Evolutionary conservation across 208 protist species (phyloP).

Genomic region (Herpetomonas muscarum): DNA sequence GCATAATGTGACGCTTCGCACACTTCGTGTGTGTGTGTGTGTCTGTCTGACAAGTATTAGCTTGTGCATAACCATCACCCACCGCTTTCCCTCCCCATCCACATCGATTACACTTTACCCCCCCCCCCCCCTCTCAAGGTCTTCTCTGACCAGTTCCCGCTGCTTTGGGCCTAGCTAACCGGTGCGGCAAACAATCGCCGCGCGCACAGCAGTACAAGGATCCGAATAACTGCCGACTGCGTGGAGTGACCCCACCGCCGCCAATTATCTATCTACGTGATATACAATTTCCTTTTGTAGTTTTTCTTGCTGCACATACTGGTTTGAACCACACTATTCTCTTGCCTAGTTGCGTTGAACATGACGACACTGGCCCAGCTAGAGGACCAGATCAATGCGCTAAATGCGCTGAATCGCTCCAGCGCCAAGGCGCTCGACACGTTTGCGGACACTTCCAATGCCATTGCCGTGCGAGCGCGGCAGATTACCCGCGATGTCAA

Average conservation of each 20-base stretch:
- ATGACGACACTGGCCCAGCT: constrained; percentile 56
- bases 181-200: too few species aligned
- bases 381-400: constrained; percentile 65
- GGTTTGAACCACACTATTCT: too few species aligned
- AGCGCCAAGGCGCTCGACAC: constrained; percentile 72
- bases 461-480: constrained; percentile 55
- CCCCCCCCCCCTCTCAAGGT: too few species aligned
- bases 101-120: not conserved
- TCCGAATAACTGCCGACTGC: too few species aligned
- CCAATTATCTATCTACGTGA: too few species aligned
- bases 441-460: constrained; percentile 78
- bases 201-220: too few species aligned
- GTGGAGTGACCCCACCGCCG: too few species aligned
- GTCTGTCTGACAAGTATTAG: too few species aligned
- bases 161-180: too few species aligned
- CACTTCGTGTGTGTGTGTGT: too few species aligned
- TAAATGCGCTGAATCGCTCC: constrained; percentile 59
- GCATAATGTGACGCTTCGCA: too few species aligned
- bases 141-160: too few species aligned
- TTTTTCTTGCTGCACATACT: constrained; percentile 3
- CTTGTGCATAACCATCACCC: not conserved
- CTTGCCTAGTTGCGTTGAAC: not conserved
- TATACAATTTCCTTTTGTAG: constrained; percentile 7
- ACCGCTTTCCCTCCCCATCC: not conserved
- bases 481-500: constrained; percentile 73